phyloP scores from a whole-genome alignment of 2,329 filamentous ascomycete genomes.

The Aureobasidium sp. region DNA sequence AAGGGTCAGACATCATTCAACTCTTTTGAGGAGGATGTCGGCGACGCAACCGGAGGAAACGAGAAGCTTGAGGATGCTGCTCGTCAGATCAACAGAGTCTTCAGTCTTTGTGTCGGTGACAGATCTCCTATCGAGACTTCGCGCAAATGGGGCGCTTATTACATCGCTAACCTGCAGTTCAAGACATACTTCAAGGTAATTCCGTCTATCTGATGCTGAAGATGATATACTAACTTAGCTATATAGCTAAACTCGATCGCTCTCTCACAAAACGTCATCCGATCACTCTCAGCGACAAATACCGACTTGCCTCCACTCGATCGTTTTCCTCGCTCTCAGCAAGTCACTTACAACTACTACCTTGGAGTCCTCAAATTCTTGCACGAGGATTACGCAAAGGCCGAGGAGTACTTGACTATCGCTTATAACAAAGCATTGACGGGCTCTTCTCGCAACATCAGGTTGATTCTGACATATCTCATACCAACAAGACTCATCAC shows the following conservation, averaged over 20 bases:
- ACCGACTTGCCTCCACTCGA: conserved; percentile 70
- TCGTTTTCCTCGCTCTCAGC: conserved; percentile 77
- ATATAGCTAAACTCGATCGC: conserved; percentile 67
- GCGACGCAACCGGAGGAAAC: conserved; percentile 66
- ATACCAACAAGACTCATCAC: conserved; percentile 90
- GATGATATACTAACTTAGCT: not conserved
- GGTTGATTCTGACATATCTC: conserved; percentile 90
- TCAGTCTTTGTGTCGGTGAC: conserved; percentile 81
- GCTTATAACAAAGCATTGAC: conserved; percentile 51
- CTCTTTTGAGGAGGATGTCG: conserved; percentile 68
- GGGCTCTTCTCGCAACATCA: conserved; percentile 56
- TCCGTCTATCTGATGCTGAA: not conserved
- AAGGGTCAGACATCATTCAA: conserved; percentile 38
- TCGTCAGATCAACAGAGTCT: conserved; percentile 82
- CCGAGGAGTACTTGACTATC: conserved; percentile 69
- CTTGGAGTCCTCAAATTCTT: conserved; percentile 88
- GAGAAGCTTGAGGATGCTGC: conserved; percentile 86
- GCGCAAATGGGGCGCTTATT: conserved; percentile 96
- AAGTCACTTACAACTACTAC: conserved; percentile 95
- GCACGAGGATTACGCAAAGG: conserved; percentile 83
- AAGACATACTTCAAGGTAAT: conserved; percentile 87
- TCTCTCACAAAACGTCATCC: conserved; percentile 84
- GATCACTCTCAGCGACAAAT: conserved; percentile 65
- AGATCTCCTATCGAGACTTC: conserved; percentile 67
- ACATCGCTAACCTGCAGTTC: conserved; percentile 88